These are phyloP conservation scores for Fusarium foetens DNA, from an alignment of 2,329 filamentous ascomycete genomes.

Conservation along the genomic window DNA sequence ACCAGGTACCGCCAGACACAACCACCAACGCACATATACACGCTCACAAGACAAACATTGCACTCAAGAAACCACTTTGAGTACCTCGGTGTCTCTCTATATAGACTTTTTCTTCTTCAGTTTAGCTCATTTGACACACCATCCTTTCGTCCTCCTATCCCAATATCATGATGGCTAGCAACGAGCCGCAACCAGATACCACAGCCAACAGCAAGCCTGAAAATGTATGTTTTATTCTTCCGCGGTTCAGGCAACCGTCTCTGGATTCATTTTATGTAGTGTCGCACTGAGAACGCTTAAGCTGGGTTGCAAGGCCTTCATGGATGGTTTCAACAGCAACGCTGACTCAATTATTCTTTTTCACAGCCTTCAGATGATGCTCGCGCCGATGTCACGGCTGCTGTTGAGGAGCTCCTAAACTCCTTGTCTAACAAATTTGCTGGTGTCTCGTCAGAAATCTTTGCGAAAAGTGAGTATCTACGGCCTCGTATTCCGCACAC, in stretches of 20 bases:
- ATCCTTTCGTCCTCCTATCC: background rate
- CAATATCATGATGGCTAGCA: slow-evolving; percentile 50
- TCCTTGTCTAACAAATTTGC: slow-evolving; percentile 88
- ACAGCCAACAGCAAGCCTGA: slow-evolving; percentile 47
- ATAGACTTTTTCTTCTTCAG: background rate
- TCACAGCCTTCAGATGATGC: slow-evolving; percentile 57
- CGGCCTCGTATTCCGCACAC: background rate
- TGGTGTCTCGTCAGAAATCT: slow-evolving; percentile 84
- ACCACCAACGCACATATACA: slow-evolving; percentile 3
- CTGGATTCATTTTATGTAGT: background rate
- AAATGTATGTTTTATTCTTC: slow-evolving; percentile 46
- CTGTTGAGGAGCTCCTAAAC: slow-evolving; percentile 88
- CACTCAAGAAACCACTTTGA: background rate
- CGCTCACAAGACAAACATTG: background rate
- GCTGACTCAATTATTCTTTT: slow-evolving; percentile 25
- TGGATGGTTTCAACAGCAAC: slow-evolving; percentile 7
- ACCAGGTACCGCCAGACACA: background rate
- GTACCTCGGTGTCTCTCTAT: background rate
- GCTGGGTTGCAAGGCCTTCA: slow-evolving; percentile 5
- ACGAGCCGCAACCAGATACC: slow-evolving; percentile 48
- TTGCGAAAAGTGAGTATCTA: slow-evolving; percentile 78
- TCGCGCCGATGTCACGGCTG: slow-evolving; percentile 74
- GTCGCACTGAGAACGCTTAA: slow-evolving; percentile 4
- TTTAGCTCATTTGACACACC: background rate
- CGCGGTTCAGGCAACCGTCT: background rate